Evolutionary conservation across 108 stramenopile genomes (phyloP).

Genomic region (Cyclotella kingstonii): DNA sequence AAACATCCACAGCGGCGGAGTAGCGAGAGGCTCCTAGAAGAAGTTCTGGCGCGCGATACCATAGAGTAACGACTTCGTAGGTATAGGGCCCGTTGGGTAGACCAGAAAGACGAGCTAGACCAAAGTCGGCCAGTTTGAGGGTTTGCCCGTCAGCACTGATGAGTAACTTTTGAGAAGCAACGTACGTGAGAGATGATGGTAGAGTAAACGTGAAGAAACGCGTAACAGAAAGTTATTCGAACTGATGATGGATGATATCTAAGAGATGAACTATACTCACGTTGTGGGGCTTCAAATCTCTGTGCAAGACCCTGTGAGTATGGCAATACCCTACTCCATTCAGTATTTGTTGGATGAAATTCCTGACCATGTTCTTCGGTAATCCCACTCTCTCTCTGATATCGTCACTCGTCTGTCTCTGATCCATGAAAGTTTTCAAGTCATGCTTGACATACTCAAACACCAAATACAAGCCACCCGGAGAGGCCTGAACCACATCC

Average conservation of each 20-base stretch:
- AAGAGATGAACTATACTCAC: no score
- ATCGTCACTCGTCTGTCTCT: conserved; percentile 66
- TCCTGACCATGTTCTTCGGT: conserved; percentile 62
- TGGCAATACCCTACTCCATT: conserved; percentile 88
- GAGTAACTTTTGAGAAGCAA: conserved; percentile 44
- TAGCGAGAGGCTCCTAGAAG: conserved; percentile 89
- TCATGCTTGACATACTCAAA: conserved; percentile 88
- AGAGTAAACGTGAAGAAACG: not conserved
- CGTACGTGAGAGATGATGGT: not conserved
- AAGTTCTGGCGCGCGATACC: conserved; percentile 98
- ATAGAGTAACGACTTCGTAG: conserved; percentile 94
- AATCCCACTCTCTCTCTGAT: conserved; percentile 71
- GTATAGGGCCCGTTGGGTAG: conserved; percentile 86
- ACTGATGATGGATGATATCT: no score
- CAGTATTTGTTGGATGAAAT: conserved; percentile 81
- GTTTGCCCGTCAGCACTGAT: conserved; percentile 75
- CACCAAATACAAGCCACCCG: conserved; percentile 80
- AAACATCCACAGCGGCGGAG: conserved; percentile 90
- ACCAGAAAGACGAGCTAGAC: conserved; percentile 87
- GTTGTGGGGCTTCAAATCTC: conserved; percentile 94
- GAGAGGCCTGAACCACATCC: conserved; percentile 77
- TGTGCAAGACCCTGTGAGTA: conserved; percentile 83
- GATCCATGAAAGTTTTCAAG: conserved; percentile 85
- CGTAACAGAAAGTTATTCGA: not conserved
- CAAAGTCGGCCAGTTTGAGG: conserved; percentile 97